A percentile compares a stretch with the other conserved stretches of the same genome.
Evolutionary conservation across 176 grass and related monocot species (phyloP).

Genomic region (Aegilops tauschii): DNA sequence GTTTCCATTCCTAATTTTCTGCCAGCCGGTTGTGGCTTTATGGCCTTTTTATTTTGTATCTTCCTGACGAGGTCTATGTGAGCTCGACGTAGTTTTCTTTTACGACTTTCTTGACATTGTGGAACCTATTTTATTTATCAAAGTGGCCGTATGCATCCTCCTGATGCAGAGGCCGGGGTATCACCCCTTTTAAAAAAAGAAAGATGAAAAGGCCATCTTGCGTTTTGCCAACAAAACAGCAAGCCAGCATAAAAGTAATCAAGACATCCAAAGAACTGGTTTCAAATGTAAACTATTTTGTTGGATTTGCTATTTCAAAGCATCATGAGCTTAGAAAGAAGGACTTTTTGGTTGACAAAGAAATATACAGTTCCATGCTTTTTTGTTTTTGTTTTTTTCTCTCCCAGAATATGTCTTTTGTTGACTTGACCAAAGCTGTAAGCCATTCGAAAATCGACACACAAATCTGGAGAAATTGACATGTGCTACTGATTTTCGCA

Average conservation of each 20-base stretch:
- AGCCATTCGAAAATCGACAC: background rate
- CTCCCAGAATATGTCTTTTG: background rate
- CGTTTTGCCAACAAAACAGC: slow-evolving; percentile 1
- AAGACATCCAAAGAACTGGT: background rate
- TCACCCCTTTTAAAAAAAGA: no score
- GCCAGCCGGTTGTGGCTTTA: no score
- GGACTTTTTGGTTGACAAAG: background rate
- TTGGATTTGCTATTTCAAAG: background rate
- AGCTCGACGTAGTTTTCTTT: no score
- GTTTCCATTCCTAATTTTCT: no score
- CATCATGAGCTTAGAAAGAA: background rate
- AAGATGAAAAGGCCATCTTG: slow-evolving; percentile 6
- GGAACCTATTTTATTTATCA: no score
- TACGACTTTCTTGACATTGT: no score
- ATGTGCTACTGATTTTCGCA: background rate
- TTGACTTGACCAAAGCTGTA: background rate
- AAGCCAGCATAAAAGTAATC: background rate
- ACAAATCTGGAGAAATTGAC: background rate
- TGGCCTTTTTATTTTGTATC: no score
- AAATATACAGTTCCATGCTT: background rate
- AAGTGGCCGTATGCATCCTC: no score
- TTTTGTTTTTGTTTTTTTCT: background rate
- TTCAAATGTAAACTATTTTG: background rate
- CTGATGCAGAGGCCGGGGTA: no score
- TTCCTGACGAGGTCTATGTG: no score